These are phyloP conservation scores for Punica granatum DNA, from an alignment of 345 rosid genomes.

Conservation along the genomic window DNA sequence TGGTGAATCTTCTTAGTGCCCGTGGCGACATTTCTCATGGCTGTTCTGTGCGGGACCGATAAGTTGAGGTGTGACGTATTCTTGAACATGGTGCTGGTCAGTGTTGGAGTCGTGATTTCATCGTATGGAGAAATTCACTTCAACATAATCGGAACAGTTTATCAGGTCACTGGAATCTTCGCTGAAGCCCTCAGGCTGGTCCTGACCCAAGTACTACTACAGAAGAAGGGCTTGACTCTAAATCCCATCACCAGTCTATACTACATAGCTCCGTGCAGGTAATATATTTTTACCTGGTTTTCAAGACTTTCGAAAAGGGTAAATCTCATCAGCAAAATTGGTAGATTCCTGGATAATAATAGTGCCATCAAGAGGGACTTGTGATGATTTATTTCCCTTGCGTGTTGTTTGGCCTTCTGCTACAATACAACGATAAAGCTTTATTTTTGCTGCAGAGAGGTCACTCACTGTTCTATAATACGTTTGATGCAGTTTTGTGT, in stretches of 20 bases:
- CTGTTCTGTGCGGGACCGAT: conserved; percentile 91
- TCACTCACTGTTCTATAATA: background rate
- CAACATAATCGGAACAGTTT: conserved; percentile 85
- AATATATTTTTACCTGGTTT: conserved; percentile 8
- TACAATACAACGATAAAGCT: background rate
- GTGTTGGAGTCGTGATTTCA: conserved; percentile 94
- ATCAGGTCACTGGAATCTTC: conserved; percentile 95
- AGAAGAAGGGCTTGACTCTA: conserved; percentile 91
- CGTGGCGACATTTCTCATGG: conserved; percentile 90
- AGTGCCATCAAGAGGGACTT: background rate
- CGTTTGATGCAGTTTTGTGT: conserved; percentile 61
- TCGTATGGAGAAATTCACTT: conserved; percentile 98
- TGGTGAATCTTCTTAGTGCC: conserved; percentile 72
- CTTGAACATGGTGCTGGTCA: conserved; percentile 94
- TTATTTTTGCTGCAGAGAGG: background rate
- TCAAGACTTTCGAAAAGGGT: background rate
- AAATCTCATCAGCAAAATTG: background rate
- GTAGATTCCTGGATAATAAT: background rate
- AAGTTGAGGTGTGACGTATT: conserved; percentile 91
- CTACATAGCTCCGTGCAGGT: conserved; percentile 99
- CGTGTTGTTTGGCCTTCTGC: background rate
- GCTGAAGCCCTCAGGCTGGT: conserved; percentile 97
- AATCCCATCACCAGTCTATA: conserved; percentile 96
- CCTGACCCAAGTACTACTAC: conserved; percentile 94
- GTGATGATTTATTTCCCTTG: background rate